These are phyloP conservation scores for Aspergillus flavus DNA, from an alignment of 2,329 filamentous ascomycete genomes.

Conservation along the genomic window DNA sequence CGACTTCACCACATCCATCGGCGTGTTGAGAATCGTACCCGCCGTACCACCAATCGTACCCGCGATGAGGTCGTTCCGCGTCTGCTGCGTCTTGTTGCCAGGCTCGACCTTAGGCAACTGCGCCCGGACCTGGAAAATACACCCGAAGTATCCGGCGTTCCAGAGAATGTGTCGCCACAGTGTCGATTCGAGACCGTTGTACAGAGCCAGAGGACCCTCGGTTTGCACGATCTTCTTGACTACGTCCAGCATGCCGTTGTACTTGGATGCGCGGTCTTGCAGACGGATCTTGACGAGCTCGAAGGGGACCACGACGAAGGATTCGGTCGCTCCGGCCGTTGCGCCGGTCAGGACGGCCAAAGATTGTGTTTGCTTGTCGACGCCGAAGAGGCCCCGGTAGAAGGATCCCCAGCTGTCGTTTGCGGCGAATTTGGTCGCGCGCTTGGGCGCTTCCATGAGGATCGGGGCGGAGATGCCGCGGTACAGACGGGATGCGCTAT, in stretches of 20 bases:
- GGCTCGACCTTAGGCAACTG: slow-evolving; percentile 75
- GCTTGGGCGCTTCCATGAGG: slow-evolving; percentile 95
- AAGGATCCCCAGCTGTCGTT: slow-evolving; percentile 98
- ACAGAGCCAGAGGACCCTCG: slow-evolving; percentile 85
- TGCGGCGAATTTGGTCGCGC: slow-evolving; percentile 97
- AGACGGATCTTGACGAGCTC: slow-evolving; percentile 98
- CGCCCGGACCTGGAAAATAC: slow-evolving; percentile 93
- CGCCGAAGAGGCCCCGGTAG: slow-evolving; percentile 84
- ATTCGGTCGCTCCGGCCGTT: slow-evolving; percentile 90
- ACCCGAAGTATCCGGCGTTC: slow-evolving; percentile 97
- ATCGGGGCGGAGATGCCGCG: slow-evolving; percentile 95
- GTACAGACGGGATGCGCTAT: slow-evolving; percentile 84
- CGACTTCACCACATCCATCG: slow-evolving; percentile 96
- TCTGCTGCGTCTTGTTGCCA: slow-evolving; percentile 73
- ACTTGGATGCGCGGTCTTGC: slow-evolving; percentile 89
- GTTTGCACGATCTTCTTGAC: slow-evolving; percentile 71
- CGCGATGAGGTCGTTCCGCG: slow-evolving; percentile 83
- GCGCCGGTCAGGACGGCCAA: slow-evolving; percentile 93
- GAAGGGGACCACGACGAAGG: slow-evolving; percentile 96
- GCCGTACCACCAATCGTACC: slow-evolving; percentile 86
- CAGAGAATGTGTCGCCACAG: slow-evolving; percentile 93
- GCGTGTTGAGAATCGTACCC: slow-evolving; percentile 91
- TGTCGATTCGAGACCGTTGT: slow-evolving; percentile 95
- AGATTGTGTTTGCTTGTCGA: slow-evolving; percentile 84
- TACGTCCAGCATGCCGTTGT: slow-evolving; percentile 57